Base-by-base conservation (phyloP, 164 flowering plant species). In the Sedum album region DNA sequence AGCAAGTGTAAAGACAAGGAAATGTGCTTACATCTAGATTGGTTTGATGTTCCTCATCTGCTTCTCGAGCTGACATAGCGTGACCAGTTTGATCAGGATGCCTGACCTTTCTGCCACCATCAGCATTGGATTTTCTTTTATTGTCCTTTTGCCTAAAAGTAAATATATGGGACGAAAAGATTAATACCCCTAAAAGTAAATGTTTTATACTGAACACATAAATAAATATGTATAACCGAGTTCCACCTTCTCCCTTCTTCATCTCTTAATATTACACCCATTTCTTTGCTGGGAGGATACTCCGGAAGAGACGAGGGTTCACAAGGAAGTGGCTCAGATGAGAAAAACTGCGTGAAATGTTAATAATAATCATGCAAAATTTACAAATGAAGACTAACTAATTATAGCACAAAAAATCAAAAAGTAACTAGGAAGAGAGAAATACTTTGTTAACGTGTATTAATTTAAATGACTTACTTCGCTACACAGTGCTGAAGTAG, bases 211-310 rank as follows among this genome's bases (percentile, higher is more conserved):
- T 15, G 18, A 44, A 44, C 4, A 44, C 11, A 15, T 0, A 15
- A 17, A 14, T 44, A 44, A 44, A 44, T 44, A 44, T 13, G 17
- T 44, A 44, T 44, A 44, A 44, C 15, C 18, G 48, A 44, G 18
- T 44, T 44, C 15, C 30, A 93, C 98, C 93, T 87, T 81, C 88
- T 87, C 36, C 93, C 93, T 73, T 81, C 95, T 76, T 88, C 91
- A 62, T 90, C 95, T 71, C 90, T 86, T 74, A 87, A 73, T 73
- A 91, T 93, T 26, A 85, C 86, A 78, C 91, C 94, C 83, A 91
- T 62, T 75, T 93, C 98, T 79, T 93, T 93, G 87, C 86, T 86
- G 38, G 98, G 98, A 74, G 98, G 98, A 80, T 87, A 93, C 68
- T 86, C 86, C 1, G 96, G 98, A 64, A 93, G 79, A 74, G 85